These are phyloP conservation scores for Alternaria postmessia DNA, from an alignment of 2,329 filamentous ascomycete genomes.

Conservation along the genomic window DNA sequence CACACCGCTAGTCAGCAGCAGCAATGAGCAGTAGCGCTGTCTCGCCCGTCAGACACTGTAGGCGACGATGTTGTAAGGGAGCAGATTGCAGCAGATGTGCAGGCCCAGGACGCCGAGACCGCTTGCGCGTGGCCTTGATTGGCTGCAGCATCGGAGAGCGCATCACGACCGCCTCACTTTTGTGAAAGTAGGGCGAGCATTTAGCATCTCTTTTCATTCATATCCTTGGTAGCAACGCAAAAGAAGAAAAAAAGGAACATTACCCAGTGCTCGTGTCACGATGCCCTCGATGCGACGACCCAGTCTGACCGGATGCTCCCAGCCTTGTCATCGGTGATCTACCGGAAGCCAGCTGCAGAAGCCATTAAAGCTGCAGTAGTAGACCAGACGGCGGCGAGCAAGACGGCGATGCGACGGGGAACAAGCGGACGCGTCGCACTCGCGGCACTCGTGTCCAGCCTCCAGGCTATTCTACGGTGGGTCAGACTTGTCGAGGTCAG, in stretches of 20 bases:
- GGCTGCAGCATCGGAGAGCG: slow-evolving; percentile 31
- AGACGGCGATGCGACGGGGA: neutral
- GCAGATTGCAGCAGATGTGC: slow-evolving; percentile 25
- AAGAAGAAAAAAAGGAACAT: slow-evolving; percentile 4
- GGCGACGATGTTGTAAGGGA: slow-evolving; percentile 25
- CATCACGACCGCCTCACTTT: slow-evolving; percentile 45
- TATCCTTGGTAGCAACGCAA: slow-evolving; percentile 7
- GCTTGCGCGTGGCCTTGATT: slow-evolving; percentile 31
- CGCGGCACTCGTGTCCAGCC: neutral
- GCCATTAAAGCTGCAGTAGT: neutral
- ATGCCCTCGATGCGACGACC: slow-evolving; percentile 19
- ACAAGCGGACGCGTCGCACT: slow-evolving; percentile 3
- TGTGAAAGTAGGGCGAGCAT: slow-evolving; percentile 39
- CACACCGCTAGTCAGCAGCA: slow-evolving; percentile 41
- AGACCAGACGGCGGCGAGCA: neutral
- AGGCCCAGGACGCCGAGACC: slow-evolving; percentile 27
- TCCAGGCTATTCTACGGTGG: neutral
- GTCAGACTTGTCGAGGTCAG: neutral
- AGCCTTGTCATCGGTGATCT: neutral
- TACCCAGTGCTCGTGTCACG: slow-evolving; percentile 8
- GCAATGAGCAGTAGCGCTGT: slow-evolving; percentile 30
- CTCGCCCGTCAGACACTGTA: slow-evolving; percentile 32
- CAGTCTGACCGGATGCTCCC: slow-evolving; percentile 9
- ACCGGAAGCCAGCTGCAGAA: neutral
- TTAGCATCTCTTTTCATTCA: slow-evolving; percentile 14